Base-by-base conservation (phyloP, 352 stramenopile species). In the Bremia lactucae region DNA sequence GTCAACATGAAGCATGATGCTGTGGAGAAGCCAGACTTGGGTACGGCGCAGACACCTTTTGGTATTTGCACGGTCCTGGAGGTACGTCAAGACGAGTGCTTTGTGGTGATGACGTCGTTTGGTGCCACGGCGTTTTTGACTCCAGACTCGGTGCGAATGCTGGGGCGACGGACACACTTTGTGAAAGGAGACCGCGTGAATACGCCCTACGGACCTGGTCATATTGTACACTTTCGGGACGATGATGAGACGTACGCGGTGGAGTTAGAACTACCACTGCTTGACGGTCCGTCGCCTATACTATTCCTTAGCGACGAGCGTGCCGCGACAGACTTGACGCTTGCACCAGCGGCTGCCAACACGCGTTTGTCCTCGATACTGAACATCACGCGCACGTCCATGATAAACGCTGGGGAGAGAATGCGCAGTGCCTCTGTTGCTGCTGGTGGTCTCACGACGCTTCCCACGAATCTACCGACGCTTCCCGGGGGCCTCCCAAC, bases 321-420 rank as follows among this genome's bases (percentile, higher is more conserved):
- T 26, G 70, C 70, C 14, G 65, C 74, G 45, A 74, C 57, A n/a
- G 50, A 44, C 23, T 54, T 70, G 38, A 46, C 48, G 16, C 50
- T 69, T 19, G 67, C 50, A 13, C 52, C 57, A 6, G 33, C 45
- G 18, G 25, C 41, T 6, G 51, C 42, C 26, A 72, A 78, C 34
- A 70, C 58, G n/a, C 70, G 73, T 13, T 46, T 87, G n/a, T 83
- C 73, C 11, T 83, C 73, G 33, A 80, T 87, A 48, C 62, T 87
- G 38, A 83, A 65, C 42, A 62, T 83, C 35, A 87, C 73, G 36
- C 57, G 71, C 22, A 79, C 73, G 44, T 87, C 73, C 22, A 66
- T 87, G 42, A 79, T 72, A 52, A 77, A 68, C 31, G 70, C 73
- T 0, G 72, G 68, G 2, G 68, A 76, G 33, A 74, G 58, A 19